Conservation (phyloP, 805 yeast species). For the Yamadazyma olivae region DNA sequence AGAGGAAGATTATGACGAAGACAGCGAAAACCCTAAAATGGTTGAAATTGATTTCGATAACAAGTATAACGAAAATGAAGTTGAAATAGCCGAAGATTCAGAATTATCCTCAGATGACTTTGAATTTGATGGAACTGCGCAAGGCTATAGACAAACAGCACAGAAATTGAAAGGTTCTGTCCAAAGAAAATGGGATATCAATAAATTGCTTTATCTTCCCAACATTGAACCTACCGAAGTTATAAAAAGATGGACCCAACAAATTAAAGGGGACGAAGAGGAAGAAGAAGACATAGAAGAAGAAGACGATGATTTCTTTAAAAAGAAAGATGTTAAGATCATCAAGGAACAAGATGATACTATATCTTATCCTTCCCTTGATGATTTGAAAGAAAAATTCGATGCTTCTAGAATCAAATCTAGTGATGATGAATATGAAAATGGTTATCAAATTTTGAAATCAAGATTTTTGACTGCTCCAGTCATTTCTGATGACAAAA, state of each 20-base stretch:
- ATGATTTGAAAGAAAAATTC: slow-evolving; percentile 47
- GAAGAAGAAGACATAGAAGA: slow-evolving; percentile 39
- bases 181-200: slow-evolving; percentile 70
- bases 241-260: slow-evolving; percentile 66
- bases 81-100: slow-evolving; percentile 46
- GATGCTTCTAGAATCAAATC: slow-evolving; percentile 22
- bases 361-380: slow-evolving; percentile 32
- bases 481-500: slow-evolving; percentile 34
- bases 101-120: slow-evolving; percentile 37
- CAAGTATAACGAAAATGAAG: slow-evolving; percentile 31
- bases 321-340: slow-evolving; percentile 33
- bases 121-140: slow-evolving; percentile 14
- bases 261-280: slow-evolving; percentile 38
- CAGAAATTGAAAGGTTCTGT: slow-evolving; percentile 53
- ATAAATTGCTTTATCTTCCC: slow-evolving; percentile 75
- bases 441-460: slow-evolving; percentile 40
- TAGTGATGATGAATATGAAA: slow-evolving; percentile 37
- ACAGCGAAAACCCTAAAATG: slow-evolving; percentile 35
- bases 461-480: slow-evolving; percentile 56
- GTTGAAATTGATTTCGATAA: slow-evolving; percentile 48
- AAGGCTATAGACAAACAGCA: slow-evolving; percentile 51
- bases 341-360: slow-evolving; percentile 28
- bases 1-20: slow-evolving; percentile 39
- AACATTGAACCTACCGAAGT: slow-evolving; percentile 74
- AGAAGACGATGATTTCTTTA: slow-evolving; percentile 55